Conservation (phyloP, 345 rosid genomes). For the Trapa bicornis region DNA sequence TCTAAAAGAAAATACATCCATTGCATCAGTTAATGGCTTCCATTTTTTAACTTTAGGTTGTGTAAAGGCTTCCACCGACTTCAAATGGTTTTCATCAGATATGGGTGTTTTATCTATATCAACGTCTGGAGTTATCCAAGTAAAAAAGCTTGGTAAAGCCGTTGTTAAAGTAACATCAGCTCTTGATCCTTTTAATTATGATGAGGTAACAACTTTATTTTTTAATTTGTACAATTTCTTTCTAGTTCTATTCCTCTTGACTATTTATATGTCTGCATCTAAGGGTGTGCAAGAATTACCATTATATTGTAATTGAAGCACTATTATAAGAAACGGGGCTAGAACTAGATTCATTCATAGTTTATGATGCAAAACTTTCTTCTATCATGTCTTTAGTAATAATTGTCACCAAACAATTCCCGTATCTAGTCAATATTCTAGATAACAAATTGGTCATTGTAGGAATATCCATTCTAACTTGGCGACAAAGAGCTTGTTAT, state of each 20-base stretch:
- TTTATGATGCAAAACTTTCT: too few species aligned
- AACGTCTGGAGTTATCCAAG: constrained; percentile 68
- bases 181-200: constrained; percentile 70
- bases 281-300: background rate
- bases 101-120: constrained; percentile 46
- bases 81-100: constrained; percentile 88
- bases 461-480: background rate
- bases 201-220: constrained; percentile 45
- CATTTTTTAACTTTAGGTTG: constrained; percentile 42
- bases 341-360: background rate
- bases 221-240: background rate
- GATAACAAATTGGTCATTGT: background rate
- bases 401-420: too few species aligned
- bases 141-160: constrained; percentile 82
- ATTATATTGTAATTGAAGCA: background rate
- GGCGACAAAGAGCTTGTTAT: too few species aligned
- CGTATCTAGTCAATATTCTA: background rate
- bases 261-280: background rate
- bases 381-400: too few species aligned
- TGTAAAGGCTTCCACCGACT: constrained; percentile 63
- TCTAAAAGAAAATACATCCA: background rate
- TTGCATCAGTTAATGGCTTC: constrained; percentile 10
- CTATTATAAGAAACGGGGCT: background rate
- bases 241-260: background rate
- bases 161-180: constrained; percentile 61